Base-by-base conservation (phyloP, 140 eudicot genomes). In the Oenanthe javanica region DNA sequence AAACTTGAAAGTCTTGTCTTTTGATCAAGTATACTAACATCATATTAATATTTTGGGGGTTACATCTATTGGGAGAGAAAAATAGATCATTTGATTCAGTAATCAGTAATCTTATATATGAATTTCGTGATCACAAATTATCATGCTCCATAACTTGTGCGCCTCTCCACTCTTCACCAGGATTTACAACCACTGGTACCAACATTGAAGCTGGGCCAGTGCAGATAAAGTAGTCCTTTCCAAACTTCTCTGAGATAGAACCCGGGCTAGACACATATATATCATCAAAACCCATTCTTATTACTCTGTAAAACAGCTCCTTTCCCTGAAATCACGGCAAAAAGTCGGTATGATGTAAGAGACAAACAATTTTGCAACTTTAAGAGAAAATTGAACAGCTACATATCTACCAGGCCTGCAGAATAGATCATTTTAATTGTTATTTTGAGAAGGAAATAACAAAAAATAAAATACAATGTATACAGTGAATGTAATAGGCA, bases 161-260 rank as follows among this genome's bases (percentile, higher is more conserved):
- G 69, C 97, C 98, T 85, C 87, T 90, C 98, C 98, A 94, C 77
- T 86, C 93, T 81, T 94, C 94, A 77, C 96, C 98, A 7, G 97
- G 98, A 71, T 89, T 86, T 47, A 92, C 86, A 21, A 87, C 83
- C 71, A 94, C 83, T 19, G 97, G 98, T 47, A 90, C 91, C 83
- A 94, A 21, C 84, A 94, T 81, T 0, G 96, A 89, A 77, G 91
- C 96, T 71, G 98, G 93, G n/a, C 96, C 97, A 0, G 94, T 90
- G 84, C 97, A 94, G 21, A 94, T 90, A 72, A 94, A 94, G 74
- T 94, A 94, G 19, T 87, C 94, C 13, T 86, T 82, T 4, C 98
- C 98, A 38, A 86, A 84, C 71, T 91, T 93, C 46, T 88, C 83
- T 0, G 92, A 86, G 23, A 88, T 74, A 0, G 98, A 92, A 61